Percentiles rank a stretch among this genome's conserved stretches.
Evolutionary conservation across 129 eudicot genomes (phyloP).

Genomic region (Chrysanthemum lavandulifolium): DNA sequence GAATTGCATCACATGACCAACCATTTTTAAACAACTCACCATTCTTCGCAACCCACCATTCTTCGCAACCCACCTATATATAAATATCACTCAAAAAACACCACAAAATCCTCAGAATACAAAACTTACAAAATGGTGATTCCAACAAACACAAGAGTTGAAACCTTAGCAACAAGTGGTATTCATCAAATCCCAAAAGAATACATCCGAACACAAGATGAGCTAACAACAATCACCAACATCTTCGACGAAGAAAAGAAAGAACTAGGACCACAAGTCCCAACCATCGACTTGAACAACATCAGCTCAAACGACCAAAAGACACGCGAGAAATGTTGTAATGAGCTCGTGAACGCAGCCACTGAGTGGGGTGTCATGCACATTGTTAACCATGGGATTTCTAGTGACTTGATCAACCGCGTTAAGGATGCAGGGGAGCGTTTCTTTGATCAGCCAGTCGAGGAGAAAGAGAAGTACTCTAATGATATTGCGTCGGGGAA

Average conservation of each 20-base stretch:
- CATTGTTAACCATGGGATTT: constrained; percentile 81
- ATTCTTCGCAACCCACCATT: constrained; percentile 6
- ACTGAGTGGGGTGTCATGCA: constrained; percentile 95
- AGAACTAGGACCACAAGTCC: constrained; percentile 62
- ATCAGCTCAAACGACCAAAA: constrained; percentile 51
- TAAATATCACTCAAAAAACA: neutral
- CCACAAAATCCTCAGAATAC: neutral
- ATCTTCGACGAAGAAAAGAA: constrained; percentile 57
- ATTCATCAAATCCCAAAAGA: constrained; percentile 72
- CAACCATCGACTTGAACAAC: constrained; percentile 53
- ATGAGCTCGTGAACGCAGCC: constrained; percentile 64
- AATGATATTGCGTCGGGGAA: constrained; percentile 66
- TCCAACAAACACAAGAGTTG: constrained; percentile 56
- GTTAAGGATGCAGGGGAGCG: constrained; percentile 61
- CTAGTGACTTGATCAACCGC: constrained; percentile 58
- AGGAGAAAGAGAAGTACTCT: constrained; percentile 86
- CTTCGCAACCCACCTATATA: neutral
- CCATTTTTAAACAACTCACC: neutral
- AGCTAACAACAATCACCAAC: constrained; percentile 64
- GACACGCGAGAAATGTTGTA: constrained; percentile 42
- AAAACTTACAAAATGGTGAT: constrained; percentile 33
- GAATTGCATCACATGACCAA: constrained; percentile 1
- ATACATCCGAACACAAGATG: constrained; percentile 69
- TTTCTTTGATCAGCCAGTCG: constrained; percentile 71
- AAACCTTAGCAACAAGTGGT: constrained; percentile 71